phyloP scores from a whole-genome alignment of 495 filamentous ascomycete species.

The Lophium mytilinum region DNA sequence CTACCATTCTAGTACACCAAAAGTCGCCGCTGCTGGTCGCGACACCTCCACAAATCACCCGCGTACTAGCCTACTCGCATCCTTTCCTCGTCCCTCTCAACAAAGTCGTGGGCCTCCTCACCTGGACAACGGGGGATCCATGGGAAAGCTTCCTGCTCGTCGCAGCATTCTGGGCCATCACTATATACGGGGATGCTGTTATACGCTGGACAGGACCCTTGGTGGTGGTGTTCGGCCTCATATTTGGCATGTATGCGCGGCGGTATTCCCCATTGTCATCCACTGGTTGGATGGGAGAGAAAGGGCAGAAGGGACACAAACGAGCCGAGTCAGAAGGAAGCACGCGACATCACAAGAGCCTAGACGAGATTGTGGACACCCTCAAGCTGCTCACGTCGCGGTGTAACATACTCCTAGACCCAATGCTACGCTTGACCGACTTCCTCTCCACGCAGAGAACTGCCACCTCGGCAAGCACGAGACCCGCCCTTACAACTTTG shows the following conservation, averaged over 20 bases:
- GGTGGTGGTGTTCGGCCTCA: constrained; percentile 66
- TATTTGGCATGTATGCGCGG: constrained; percentile 85
- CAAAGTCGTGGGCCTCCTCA: constrained; percentile 70
- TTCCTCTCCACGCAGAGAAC: constrained; percentile 88
- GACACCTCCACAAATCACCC: constrained; percentile 87
- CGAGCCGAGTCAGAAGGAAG: constrained; percentile 51
- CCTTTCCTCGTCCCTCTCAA: constrained; percentile 86
- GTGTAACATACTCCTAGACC: constrained; percentile 87
- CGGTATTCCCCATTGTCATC: constrained; percentile 86
- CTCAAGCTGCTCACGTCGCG: constrained; percentile 78
- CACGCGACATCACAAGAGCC: constrained; percentile 68
- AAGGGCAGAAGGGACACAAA: constrained; percentile 44
- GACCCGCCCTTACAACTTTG: constrained; percentile 81
- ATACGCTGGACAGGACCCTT: constrained; percentile 76
- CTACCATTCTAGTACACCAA: constrained; percentile 89
- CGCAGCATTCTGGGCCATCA: constrained; percentile 71
- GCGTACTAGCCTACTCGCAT: constrained; percentile 87
- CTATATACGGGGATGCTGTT: constrained; percentile 76
- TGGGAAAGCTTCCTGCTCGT: constrained; percentile 96
- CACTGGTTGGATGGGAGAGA: constrained; percentile 62
- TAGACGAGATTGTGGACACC: constrained; percentile 95
- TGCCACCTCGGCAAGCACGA: constrained; percentile 83
- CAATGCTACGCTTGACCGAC: constrained; percentile 77
- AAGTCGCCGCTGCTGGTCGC: constrained; percentile 90
- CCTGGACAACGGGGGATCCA: constrained; percentile 86